Conservation (phyloP, 768 basidiomycete species). For the Lactifluus subvellereus region DNA sequence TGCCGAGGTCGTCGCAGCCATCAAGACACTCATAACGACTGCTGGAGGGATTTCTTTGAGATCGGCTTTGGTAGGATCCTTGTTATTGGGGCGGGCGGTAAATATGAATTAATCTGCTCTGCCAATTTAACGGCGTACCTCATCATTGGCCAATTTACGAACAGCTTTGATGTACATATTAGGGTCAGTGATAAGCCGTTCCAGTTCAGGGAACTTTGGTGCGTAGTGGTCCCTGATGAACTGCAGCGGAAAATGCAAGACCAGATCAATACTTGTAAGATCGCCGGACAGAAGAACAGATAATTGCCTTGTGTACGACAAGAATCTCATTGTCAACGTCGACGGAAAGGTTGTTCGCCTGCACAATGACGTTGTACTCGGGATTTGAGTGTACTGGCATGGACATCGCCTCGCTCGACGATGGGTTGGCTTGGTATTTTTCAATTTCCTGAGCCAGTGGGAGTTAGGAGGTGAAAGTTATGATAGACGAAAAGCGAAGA, state of each 20-base stretch:
- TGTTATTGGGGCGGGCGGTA: background rate
- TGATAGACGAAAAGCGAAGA: background rate
- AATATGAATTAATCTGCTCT: background rate
- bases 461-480: background rate
- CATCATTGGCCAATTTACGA: slow-evolving; percentile 77
- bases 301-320: slow-evolving; percentile 83
- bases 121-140: slow-evolving; percentile 39
- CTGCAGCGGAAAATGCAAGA: slow-evolving; percentile 35
- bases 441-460: slow-evolving; percentile 68
- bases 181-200: slow-evolving; percentile 90
- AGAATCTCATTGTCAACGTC: slow-evolving; percentile 98
- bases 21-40: slow-evolving; percentile 91
- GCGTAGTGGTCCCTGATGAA: slow-evolving; percentile 98
- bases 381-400: slow-evolving; percentile 83
- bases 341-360: slow-evolving; percentile 96
- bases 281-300: background rate
- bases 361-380: slow-evolving; percentile 94
- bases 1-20: slow-evolving; percentile 88
- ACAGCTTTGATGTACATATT: slow-evolving; percentile 91
- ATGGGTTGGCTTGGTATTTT: slow-evolving; percentile 76
- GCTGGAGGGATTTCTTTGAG: slow-evolving; percentile 77
- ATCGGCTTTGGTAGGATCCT: slow-evolving; percentile 87
- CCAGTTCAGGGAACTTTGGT: slow-evolving; percentile 92
- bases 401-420: slow-evolving; percentile 70
- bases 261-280: slow-evolving; percentile 24